Evolutionary conservation across 768 basidiomycete species (phyloP), one percentile per base, ranked within the genome.

Genomic region (Pleurotus tuber-regium): DNA sequence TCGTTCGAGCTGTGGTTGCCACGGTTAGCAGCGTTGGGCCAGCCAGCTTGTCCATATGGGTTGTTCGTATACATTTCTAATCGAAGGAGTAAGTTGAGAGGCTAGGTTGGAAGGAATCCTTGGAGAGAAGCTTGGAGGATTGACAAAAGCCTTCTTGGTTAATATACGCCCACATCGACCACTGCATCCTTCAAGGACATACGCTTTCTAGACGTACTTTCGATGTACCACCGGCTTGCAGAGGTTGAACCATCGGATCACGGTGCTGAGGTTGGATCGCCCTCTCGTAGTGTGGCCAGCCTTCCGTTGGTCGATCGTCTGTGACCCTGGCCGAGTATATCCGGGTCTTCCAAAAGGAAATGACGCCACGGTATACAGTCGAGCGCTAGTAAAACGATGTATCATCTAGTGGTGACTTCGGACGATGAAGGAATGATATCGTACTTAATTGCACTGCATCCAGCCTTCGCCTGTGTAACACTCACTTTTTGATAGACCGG

Each of bases 41-140:
- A 48, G 29, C 46, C 46, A 48, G 46, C 46, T 48, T 48, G 51
- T 16, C 43, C 40, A 59, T 70, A 77, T 4, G 76, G 76, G 55
- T 76, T 69, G 54, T 35, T 48, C n/a, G 21, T 26, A 21, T 44
- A 44, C 43, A 44, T 67, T 12, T 21, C 38, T 14, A 25, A n/a
- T 42, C 18, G 40, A 5, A 12, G 23, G 23, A 6, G 16, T 2
- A 14, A n/a, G n/a, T n/a, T 19, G 23, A 19, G 11, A 25, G 18
- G 16, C 9, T 19, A 23, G 40, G 40, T 19, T 24, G 3, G 40
- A 42, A 21, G 14, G 35, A n/a, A n/a, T n/a, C n/a, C n/a, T n/a
- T n/a, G n/a, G n/a, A n/a, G 40, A 42, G 18, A 12, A 18, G 35
- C 35, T 24, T n/a, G 40, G 23, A 23, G 14, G 23, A 12, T 18